Base-by-base conservation (phyloP, 2,329 filamentous ascomycete genomes). In the Sporothrix sp. region DNA sequence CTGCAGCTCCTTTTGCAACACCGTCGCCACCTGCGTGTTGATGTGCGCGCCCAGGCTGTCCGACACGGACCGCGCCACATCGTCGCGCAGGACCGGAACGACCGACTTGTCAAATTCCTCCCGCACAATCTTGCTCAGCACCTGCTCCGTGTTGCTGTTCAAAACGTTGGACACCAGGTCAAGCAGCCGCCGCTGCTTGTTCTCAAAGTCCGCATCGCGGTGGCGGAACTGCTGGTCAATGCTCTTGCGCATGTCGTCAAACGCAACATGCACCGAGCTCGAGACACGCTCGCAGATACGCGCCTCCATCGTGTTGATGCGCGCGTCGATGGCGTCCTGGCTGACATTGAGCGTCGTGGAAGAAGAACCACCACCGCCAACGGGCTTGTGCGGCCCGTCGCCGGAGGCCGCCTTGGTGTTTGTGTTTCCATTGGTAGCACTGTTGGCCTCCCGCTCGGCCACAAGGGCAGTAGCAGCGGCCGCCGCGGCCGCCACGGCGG, bases 101-200 rank as follows among this genome's bases (percentile, higher is more conserved):
- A 96, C 79, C 13, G 81, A 75, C 50, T 81, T 75, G 54, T 87
- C 78, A 57, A 95, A 87, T 64, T 85, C 85, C 43, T 81, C 76
- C 42, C 80, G 78, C 46, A 95, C 82, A 58, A 95, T 86, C 54
- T 81, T 82, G 54, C 81, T 75, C 33, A 96, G 75, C 20, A 87
- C 86, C 60, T 85, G 82, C 65, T 82, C 75, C 18, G 78, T 81
- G 61, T 81, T 82, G 54, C 76, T 72, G 56, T 78, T 80, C 43
- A 84, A 70, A 30, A 81, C 77, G 30, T 76, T 69, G 4, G 76
- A 79, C 33, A 81, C 76, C 63, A 77, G 71, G 54, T 78, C 73
- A 37, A 81, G 68, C 16, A 81, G 66, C 58, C 74, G 72, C 16
- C 73, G 65, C 60, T 79, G 76, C 52, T 73, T 73, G 57, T 69